Conservation (phyloP, 2,329 filamentous ascomycete genomes). For the Ceratocystis huliohia region DNA sequence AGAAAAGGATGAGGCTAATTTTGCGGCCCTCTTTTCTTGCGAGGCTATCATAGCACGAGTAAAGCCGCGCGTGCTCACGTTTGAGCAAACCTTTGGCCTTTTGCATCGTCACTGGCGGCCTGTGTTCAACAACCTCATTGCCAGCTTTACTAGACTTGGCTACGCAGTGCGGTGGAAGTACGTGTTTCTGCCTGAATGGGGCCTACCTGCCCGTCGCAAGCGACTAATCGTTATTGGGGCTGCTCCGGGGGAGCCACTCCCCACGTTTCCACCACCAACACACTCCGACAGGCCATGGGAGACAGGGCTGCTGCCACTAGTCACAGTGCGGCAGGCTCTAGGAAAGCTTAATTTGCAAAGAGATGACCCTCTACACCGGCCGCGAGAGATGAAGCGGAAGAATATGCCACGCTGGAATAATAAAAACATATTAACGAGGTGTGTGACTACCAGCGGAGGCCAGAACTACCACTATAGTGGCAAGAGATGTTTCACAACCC, state of each 20-base stretch:
- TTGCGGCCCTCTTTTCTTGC: conserved; percentile 43
- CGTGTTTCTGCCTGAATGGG: conserved; percentile 40
- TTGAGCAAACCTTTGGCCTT: conserved; percentile 69
- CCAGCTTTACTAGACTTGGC: conserved; percentile 49
- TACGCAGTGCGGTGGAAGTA: conserved; percentile 62
- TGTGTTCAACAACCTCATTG: conserved; percentile 48
- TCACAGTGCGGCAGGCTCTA: conserved; percentile 36
- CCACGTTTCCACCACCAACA: conserved; percentile 50
- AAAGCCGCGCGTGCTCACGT: conserved; percentile 56
- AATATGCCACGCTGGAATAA: conserved; percentile 33
- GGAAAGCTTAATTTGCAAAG: conserved; percentile 25
- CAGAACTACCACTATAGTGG: conserved; percentile 55
- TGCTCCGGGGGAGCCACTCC: conserved; percentile 57
- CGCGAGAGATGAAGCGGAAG: conserved; percentile 25
- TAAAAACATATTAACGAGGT: conserved; percentile 37
- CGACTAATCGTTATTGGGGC: conserved; percentile 46
- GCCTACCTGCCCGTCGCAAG: conserved; percentile 37
- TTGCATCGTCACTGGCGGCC: conserved; percentile 38
- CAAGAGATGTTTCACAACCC: conserved; percentile 46
- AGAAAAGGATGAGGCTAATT: conserved; percentile 57
- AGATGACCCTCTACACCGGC: conserved; percentile 33
- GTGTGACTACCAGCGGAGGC: conserved; percentile 53
- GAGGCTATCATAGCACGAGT: conserved; percentile 42
- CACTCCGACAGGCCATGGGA: conserved; percentile 33
- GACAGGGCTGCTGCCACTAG: conserved; percentile 30